Evolutionary conservation across 805 yeast species (phyloP).

Genomic region (Alloascoidea hylecoeti): DNA sequence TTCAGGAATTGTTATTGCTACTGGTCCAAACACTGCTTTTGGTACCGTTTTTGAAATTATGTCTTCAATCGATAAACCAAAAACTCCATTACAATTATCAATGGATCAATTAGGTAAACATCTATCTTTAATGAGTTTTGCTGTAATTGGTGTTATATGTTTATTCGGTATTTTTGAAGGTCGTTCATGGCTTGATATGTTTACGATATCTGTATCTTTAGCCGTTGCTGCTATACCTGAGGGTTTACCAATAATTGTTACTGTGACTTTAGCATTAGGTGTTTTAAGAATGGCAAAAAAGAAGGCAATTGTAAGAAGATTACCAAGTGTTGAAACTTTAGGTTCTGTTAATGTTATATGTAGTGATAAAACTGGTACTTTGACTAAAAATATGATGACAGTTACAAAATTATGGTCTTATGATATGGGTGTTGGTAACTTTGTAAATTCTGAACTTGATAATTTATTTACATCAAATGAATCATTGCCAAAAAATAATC

Average conservation of each 20-base stretch:
- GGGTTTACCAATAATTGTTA: slow-evolving; percentile 95
- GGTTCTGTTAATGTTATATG: slow-evolving; percentile 93
- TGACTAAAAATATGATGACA: slow-evolving; percentile 87
- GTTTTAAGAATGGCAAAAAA: slow-evolving; percentile 93
- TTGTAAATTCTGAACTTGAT: background rate
- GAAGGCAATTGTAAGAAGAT: slow-evolving; percentile 84
- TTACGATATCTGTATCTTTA: slow-evolving; percentile 89
- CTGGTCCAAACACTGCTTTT: slow-evolving; percentile 81
- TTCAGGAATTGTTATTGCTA: slow-evolving; percentile 82
- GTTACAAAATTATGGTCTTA: slow-evolving; percentile 72
- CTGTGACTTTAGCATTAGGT: slow-evolving; percentile 93
- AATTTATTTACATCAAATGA: background rate
- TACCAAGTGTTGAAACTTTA: slow-evolving; percentile 90
- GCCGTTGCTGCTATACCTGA: slow-evolving; percentile 99
- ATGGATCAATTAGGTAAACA: slow-evolving; percentile 96
- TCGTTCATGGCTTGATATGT: slow-evolving; percentile 93
- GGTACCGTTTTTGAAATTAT: slow-evolving; percentile 94
- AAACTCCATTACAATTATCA: slow-evolving; percentile 88
- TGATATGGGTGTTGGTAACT: slow-evolving; percentile 22
- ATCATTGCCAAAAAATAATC: background rate
- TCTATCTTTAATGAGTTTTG: slow-evolving; percentile 71
- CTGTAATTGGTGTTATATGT: slow-evolving; percentile 84
- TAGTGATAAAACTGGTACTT: slow-evolving; percentile 83
- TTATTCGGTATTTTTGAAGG: slow-evolving; percentile 85
- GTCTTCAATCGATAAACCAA: slow-evolving; percentile 91